phyloP scores from a whole-genome alignment of 495 filamentous ascomycete genomes.

The Lasiosphaeriaceae sp. region DNA sequence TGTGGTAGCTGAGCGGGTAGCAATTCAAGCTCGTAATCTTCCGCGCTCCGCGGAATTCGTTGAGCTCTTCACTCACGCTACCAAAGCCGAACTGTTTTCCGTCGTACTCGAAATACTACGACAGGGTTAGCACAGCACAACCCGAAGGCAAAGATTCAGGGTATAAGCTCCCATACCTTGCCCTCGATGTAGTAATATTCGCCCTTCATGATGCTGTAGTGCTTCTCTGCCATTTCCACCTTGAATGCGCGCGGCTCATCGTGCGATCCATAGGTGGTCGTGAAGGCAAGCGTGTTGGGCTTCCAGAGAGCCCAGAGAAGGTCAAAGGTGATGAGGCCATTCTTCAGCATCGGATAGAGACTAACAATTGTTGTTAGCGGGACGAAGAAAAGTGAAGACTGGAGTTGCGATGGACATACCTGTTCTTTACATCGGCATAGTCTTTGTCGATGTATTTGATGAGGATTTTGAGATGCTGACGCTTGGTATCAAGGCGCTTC shows the following conservation, averaged over 20 bases:
- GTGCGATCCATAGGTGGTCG: conserved; percentile 70
- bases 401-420: conserved; percentile 14
- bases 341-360: conserved; percentile 77
- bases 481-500: conserved; percentile 65
- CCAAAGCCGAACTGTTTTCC: conserved; percentile 60
- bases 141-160: not conserved
- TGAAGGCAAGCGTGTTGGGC: conserved; percentile 81
- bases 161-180: conserved; percentile 46
- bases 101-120: conserved; percentile 67
- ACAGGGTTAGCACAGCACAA: conserved; percentile 7
- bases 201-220: conserved; percentile 68
- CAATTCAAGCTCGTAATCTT: conserved; percentile 76
- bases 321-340: conserved; percentile 85
- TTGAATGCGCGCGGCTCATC: conserved; percentile 91
- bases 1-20: conserved; percentile 82
- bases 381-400: not conserved
- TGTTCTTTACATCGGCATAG: conserved; percentile 71
- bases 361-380: conserved; percentile 30
- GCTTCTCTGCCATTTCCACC: conserved; percentile 74
- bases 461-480: conserved; percentile 70
- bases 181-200: conserved; percentile 81
- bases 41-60: conserved; percentile 74
- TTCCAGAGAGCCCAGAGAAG: conserved; percentile 89
- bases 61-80: conserved; percentile 66
- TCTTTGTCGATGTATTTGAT: conserved; percentile 79